Evolutionary conservation across 495 filamentous ascomycete species (phyloP).

Genomic region (Parathielavia appendiculata): DNA sequence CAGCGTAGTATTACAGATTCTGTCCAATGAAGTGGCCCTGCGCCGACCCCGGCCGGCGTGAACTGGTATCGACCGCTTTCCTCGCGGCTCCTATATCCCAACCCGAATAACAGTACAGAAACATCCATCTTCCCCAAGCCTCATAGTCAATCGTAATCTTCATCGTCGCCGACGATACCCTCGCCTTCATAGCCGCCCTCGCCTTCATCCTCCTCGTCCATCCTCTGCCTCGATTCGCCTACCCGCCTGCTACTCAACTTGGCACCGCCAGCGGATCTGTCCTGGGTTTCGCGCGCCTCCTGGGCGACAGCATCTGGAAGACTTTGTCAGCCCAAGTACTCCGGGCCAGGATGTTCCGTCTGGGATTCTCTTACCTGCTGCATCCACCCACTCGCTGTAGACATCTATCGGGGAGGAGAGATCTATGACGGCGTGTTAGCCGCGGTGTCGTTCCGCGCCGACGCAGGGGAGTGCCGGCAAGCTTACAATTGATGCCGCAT

Average conservation of each 20-base stretch:
- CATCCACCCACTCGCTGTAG: slow-evolving; percentile 97
- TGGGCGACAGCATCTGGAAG: slow-evolving; percentile 42
- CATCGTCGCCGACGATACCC: slow-evolving; percentile 41
- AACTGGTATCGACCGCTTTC: slow-evolving; percentile 15
- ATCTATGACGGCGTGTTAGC: slow-evolving; percentile 45
- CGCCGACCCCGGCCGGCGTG: neutral
- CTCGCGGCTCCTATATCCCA: neutral
- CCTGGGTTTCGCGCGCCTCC: slow-evolving; percentile 26
- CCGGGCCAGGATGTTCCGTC: slow-evolving; percentile 37
- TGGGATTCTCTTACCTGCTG: slow-evolving; percentile 60
- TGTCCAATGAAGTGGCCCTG: neutral
- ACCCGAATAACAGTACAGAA: neutral
- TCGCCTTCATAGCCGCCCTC: slow-evolving; percentile 41
- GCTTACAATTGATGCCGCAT: slow-evolving; percentile 84
- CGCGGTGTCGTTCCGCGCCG: neutral
- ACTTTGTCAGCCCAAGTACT: slow-evolving; percentile 19
- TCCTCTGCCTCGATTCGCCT: slow-evolving; percentile 23
- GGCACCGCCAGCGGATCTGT: neutral
- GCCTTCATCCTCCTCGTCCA: slow-evolving; percentile 37
- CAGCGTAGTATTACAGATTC: slow-evolving; percentile 10
- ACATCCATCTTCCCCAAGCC: neutral
- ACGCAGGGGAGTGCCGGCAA: neutral
- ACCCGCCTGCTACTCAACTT: slow-evolving; percentile 16
- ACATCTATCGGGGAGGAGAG: slow-evolving; percentile 89
- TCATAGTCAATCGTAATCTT: slow-evolving; percentile 40